Base-by-base conservation (phyloP, 129 eudicot genomes). In the Apium graveolens region DNA sequence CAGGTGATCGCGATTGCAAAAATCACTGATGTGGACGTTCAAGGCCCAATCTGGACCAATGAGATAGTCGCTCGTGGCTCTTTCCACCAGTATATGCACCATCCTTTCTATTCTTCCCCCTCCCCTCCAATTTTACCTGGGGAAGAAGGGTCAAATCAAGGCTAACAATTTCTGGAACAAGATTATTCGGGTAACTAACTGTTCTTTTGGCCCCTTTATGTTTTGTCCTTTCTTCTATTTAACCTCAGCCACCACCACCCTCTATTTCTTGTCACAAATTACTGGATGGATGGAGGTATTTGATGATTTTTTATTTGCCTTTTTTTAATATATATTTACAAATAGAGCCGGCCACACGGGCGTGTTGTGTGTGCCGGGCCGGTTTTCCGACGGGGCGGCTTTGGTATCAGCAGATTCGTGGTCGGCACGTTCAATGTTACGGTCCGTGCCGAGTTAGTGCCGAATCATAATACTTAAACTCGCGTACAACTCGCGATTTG, bases 71-170 rank as follows among this genome's bases (percentile, higher is more conserved):
- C 92, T 88, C 69, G 92, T 88, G 21, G 92, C 92, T 80, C 98
- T 83, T 78, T 91, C 97, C 86, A 93, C 98, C 93, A 89, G 73
- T 7, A 91, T 72, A 85, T 89, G 91, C 87, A 93, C 98, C 98
- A 93, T 74, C 34, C 32, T 87, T 24, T 85, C 66, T 80, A 13
- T 37, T 17, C 11, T 41, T 41, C 5, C 42, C 42, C 42, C 37
- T 20, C 55, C 21, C 16, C 26, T 20, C 38, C 41, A 41, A 51
- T 68, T 48, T n/a, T 60, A 3, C 68, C 68, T 11, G 32, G 11
- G 68, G 68, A 60, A 60, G n/a, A n/a, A n/a, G n/a, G 66, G 66
- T 21, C 7, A 55, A 55, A 20, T 53, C 63, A 53, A 53, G 65
- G 27, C n/a, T 2, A 8, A 21, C n/a, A 55, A 24, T 5, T 53